Percentiles rank a stretch among this genome's conserved stretches.
Evolutionary conservation across 2,329 filamentous ascomycete species (phyloP).

Genomic region (Westerdykella ornata): DNA sequence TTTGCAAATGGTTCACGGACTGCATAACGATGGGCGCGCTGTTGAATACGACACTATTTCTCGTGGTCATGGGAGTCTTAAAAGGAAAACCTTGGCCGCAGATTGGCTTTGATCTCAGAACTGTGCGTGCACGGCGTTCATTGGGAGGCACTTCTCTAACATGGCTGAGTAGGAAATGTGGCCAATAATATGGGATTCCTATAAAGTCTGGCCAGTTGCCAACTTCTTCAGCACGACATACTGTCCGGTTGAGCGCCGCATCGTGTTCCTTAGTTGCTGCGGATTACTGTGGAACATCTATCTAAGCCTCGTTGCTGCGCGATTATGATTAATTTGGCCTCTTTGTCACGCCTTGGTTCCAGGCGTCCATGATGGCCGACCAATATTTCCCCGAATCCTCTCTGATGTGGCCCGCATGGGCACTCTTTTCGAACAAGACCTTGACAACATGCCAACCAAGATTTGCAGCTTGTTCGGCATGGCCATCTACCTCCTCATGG

Average conservation of each 20-base stretch:
- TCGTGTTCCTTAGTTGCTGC: slow-evolving; percentile 64
- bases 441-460: slow-evolving; percentile 47
- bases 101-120: slow-evolving; percentile 28
- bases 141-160: background rate
- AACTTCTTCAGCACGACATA: slow-evolving; percentile 65
- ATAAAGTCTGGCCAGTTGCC: slow-evolving; percentile 67
- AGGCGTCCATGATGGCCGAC: slow-evolving; percentile 35
- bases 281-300: slow-evolving; percentile 71
- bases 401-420: slow-evolving; percentile 57
- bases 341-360: slow-evolving; percentile 10
- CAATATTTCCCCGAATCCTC: slow-evolving; percentile 54
- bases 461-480: slow-evolving; percentile 44
- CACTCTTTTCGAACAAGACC: slow-evolving; percentile 52
- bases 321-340: slow-evolving; percentile 14
- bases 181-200: slow-evolving; percentile 51
- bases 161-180: slow-evolving; percentile 21
- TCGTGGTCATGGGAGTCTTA: slow-evolving; percentile 52
- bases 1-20: slow-evolving; percentile 61
- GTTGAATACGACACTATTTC: slow-evolving; percentile 60
- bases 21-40: slow-evolving; percentile 58
- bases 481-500: slow-evolving; percentile 51
- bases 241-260: slow-evolving; percentile 61
- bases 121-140: slow-evolving; percentile 38
- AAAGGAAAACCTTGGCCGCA: slow-evolving; percentile 31
- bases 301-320: slow-evolving; percentile 55